Percentiles rank a stretch among this genome's conserved stretches.
Conservation (phyloP, 2,329 filamentous ascomycete species). For the Fusarium pininemorale region DNA sequence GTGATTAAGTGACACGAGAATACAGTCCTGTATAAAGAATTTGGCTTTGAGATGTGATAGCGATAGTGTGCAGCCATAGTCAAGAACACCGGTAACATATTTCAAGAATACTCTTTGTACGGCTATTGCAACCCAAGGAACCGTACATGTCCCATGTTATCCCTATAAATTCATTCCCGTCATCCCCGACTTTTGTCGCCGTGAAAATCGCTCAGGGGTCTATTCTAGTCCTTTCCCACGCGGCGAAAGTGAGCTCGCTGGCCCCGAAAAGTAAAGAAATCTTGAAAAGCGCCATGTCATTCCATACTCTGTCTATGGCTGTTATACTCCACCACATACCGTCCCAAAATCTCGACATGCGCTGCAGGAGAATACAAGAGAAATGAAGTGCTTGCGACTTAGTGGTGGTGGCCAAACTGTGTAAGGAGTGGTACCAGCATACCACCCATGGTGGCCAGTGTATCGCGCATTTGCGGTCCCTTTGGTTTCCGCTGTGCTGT, state of each 20-base stretch:
- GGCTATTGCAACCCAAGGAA: constrained; percentile 11
- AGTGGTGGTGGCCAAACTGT: constrained; percentile 80
- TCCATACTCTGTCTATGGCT: constrained; percentile 16
- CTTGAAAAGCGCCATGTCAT: constrained; percentile 27
- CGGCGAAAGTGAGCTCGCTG: constrained; percentile 35
- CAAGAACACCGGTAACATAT: background rate
- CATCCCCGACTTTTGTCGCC: constrained; percentile 3
- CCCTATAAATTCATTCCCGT: constrained; percentile 8
- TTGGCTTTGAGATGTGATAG: background rate
- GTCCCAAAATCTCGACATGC: constrained; percentile 5
- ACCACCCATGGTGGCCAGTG: constrained; percentile 74
- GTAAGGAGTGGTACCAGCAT: constrained; percentile 83
- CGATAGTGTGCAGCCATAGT: background rate
- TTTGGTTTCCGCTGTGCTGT: constrained; percentile 59
- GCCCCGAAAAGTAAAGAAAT: constrained; percentile 17
- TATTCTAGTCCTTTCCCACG: constrained; percentile 27
- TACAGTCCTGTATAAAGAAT: background rate
- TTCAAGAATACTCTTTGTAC: constrained; percentile 18
- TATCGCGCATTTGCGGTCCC: constrained; percentile 72
- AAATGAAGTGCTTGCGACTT: constrained; percentile 9
- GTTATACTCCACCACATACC: constrained; percentile 1
- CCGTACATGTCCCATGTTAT: constrained; percentile 19
- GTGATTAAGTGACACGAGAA: background rate
- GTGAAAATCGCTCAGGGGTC: constrained; percentile 11
- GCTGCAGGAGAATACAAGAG: constrained; percentile 12